Base-by-base conservation (phyloP, 1,284 basidiomycete species). In the Ceraceosorus guamensis region DNA sequence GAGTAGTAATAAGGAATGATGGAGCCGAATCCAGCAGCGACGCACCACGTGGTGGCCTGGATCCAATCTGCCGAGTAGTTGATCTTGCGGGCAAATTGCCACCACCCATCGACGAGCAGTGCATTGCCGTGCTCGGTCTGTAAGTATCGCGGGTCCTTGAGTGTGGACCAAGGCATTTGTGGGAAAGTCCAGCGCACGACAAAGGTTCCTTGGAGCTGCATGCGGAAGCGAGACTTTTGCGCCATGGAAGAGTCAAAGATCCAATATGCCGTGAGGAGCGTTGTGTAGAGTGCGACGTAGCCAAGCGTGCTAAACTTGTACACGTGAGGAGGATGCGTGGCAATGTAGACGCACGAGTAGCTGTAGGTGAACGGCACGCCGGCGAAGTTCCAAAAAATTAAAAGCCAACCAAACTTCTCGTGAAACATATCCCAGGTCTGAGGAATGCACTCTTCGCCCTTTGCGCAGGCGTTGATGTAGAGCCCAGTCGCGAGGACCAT, bases 221-320 rank as follows among this genome's bases (percentile, higher is more conserved):
- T 93, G 77, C 95, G 93, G 84, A 97, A 97, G 63, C 87, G 85
- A 63, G 89, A 92, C 80, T 98, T 99, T 76, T 99, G 93, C 3
- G 91, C 85, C 90, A 95, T 96, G 6, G 90, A 82, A 11, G 88
- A 87, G 75, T 98, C 93, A 81, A 89, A 97, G 67, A 65, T 51
- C 48, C 51, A 60, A 52, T 72, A 63, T 30, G 53, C 51, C 52
- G 68, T 62, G 43, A 76, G 57, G 16, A 76, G 69, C 44, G 72
- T 58, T 52, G 63, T 55, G 39, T 33, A 71, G 60, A 70, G 56
- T 50, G 84, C 69, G 55, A 89, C 78, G 68, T 91, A 89, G 5
- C 81, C 82, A 6, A 81, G 80, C 1, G 86, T 87, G 8, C 89
- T 86, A 82, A 93, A 97, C 45, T 81, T 82, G 81, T 97, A 98